Base-by-base conservation (phyloP, 768 basidiomycete genomes). In the Podaxis carcinomalis region DNA sequence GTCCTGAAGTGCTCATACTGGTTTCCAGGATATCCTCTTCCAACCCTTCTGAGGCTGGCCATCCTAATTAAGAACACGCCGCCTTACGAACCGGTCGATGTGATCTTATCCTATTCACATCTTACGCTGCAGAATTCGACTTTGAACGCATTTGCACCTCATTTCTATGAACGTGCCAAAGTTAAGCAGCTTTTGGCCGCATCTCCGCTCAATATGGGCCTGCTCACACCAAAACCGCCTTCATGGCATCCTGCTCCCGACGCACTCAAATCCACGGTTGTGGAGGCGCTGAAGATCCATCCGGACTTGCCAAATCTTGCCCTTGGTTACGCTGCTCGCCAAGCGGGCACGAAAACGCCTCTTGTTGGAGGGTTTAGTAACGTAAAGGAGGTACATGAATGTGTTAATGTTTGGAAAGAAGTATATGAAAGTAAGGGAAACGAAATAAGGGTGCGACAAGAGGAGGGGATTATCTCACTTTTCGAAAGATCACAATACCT, bases 161-260 rank as follows among this genome's bases (percentile, higher is more conserved):
- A 81, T 42, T 80, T 94, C 57, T 76, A 77, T 63, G 69, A 74
- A 19, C 86, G 88, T 23, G 92, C 91, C 0, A 75, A 82, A 53
- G 81, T 95, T 47, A 69, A 72, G 58, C 89, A 91, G 58, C 77
- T 95, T 28, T 56, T 93, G 54, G 77, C 87, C 2, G 93, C 93
- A 1, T 93, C 92, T 1, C 93, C 93, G 6, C 78, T 95, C 56
- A 87, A 83, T 69, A 95, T 95, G 93, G 88, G 88, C 0, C 81
- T 95, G 2, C 79, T 95, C 36, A 84, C 85, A 0, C 64, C 74
- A 2, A 70, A 69, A 0, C 78, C 81, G 2, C 88, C 89, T 1
- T 11, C 71, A 2, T 95, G 92, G 93, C 92, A 94, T 68, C 91
- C 92, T 14, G 90, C 91, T 5, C 81, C 91, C 19, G 67, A 71